A percentile compares a stretch with the other conserved stretches of the same genome.
phyloP scores from a whole-genome alignment of 371 early-diverging fungal species.

The Mucor sp. region DNA sequence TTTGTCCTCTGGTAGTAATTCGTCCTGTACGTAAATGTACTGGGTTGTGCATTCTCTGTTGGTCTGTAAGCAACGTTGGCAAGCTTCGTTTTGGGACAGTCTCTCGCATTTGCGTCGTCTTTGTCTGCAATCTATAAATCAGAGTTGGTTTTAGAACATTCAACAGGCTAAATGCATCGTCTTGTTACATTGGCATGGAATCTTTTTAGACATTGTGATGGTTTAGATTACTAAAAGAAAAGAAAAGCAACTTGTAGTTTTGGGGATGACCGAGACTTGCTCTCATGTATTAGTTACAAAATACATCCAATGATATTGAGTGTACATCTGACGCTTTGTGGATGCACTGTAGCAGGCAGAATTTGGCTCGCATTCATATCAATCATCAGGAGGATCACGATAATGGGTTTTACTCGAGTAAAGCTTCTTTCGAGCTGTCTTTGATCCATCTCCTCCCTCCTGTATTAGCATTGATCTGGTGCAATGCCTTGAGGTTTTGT shows the following conservation, averaged over 20 bases:
- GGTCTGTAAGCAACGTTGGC: constrained; percentile 17
- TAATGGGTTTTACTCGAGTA: no score
- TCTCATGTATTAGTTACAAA: not conserved
- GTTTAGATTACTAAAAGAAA: not conserved
- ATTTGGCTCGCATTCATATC: not conserved
- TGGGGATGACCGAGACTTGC: not conserved
- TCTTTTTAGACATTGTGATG: constrained; percentile 16
- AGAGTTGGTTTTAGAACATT: not conserved
- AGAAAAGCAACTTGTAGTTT: not conserved
- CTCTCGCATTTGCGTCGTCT: constrained; percentile 28
- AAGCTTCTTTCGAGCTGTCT: no score
- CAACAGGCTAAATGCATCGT: not conserved
- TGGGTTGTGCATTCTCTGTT: constrained; percentile 15
- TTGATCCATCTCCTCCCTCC: no score
- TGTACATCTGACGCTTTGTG: not conserved
- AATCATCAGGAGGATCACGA: not conserved
- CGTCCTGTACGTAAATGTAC: not conserved
- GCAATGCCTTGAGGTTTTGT: no score
- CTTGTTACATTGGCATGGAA: constrained; percentile 21
- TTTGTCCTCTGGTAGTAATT: not conserved
- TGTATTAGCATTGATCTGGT: no score
- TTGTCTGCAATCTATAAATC: constrained; percentile 16
- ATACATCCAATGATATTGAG: not conserved
- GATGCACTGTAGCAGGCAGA: not conserved
- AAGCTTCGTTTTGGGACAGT: constrained; percentile 6